Percentiles rank a stretch among this genome's conserved stretches.
Evolutionary conservation across 176 grass and related monocot species (phyloP).

Genomic region (Triticum urartu): DNA sequence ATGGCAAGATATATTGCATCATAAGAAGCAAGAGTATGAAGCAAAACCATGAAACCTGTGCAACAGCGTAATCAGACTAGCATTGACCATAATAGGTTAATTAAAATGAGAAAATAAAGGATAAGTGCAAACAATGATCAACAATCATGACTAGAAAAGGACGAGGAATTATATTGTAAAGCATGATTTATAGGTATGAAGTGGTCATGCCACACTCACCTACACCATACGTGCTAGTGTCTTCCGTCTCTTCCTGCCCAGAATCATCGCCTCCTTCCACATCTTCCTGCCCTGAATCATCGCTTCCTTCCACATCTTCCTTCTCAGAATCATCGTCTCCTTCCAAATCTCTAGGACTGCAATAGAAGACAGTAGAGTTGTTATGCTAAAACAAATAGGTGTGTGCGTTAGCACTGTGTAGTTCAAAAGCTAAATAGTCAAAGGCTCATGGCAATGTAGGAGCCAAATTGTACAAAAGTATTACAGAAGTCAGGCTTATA

Average conservation of each 20-base stretch:
- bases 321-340: neutral
- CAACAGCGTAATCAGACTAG: neutral
- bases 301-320: neutral
- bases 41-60: neutral
- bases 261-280: too few relatives aligned
- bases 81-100: neutral
- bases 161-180: neutral
- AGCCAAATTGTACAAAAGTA: neutral
- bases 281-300: too few relatives aligned
- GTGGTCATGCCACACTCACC: neutral
- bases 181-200: neutral
- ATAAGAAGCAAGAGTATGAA: neutral
- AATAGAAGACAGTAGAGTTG: neutral
- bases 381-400: neutral
- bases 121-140: neutral
- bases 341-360: neutral
- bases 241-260: neutral
- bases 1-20: neutral
- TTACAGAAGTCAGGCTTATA: neutral
- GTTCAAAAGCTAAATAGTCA: neutral
- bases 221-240: neutral
- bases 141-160: neutral
- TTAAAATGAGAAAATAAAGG: neutral
- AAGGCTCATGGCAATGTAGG: neutral
- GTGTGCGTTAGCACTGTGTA: neutral